Evolutionary conservation across 768 basidiomycete genomes (phyloP), one percentile per base, ranked within the genome.

Genomic region (Leucogyrophana mollusca): DNA sequence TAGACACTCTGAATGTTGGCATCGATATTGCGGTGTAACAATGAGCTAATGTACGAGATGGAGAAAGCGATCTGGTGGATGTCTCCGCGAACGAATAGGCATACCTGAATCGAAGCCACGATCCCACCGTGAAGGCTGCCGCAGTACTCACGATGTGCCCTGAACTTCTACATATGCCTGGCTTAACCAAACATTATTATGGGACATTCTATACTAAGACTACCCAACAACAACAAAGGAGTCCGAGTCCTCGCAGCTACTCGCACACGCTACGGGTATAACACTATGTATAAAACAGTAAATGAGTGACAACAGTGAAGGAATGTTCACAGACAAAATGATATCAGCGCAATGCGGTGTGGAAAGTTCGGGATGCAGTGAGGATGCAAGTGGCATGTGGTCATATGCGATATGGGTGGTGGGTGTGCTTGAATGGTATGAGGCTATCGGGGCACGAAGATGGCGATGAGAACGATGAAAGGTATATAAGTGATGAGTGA

Each of bases 401-500:
- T 18, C 44, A 18, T 41, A 43, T 54, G 37, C 24, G 49, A 43
- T 25, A 18, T 35, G 38, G 41, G 35, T 24, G 11, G 25, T 34
- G 40, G 32, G 37, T 37, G 32, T 30, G n/a, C 9, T 17, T 45
- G 23, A 34, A 25, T 25, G 23, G n/a, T 2, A 45, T 45, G 43
- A 27, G 51, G 64, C 48, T 42, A 67, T 57, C 67, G 65, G 51
- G 62, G 62, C 7, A 58, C 81, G 59, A 84, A 87, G 53, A 89
- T 70, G 52, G 82, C 83, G 54, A 88, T 70, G 49, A 85, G 78
- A 53, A 86, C 70, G 61, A 90, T 83, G 64, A 90, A 87, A 11
- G 88, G 88, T 51, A 89, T 70, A 63, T 90, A 90, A 17, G 86
- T 88, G 61, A 89, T 59, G 30, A 89, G 53, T 33, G 87, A 86